These are phyloP conservation scores for Candida ipomoeae DNA, from an alignment of 805 yeast genomes.

Conservation along the genomic window DNA sequence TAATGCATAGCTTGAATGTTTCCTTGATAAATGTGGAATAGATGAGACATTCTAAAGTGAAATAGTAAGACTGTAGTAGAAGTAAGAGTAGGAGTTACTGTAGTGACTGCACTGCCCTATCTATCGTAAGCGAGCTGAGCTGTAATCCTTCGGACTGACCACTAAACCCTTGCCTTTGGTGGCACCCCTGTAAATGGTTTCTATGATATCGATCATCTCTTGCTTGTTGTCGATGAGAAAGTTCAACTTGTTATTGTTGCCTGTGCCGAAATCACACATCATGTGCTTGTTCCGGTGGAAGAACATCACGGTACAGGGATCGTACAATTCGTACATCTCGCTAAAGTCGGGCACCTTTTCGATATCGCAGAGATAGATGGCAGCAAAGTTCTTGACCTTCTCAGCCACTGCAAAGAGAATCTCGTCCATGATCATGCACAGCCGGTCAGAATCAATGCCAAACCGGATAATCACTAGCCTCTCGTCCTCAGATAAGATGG, in stretches of 20 bases:
- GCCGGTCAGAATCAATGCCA: conserved; percentile 72
- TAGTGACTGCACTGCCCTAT: too few relatives aligned
- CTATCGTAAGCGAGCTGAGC: conserved; percentile 22
- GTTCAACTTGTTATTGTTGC: conserved; percentile 91
- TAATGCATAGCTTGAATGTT: neutral
- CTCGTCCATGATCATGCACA: conserved; percentile 91
- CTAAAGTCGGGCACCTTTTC: conserved; percentile 87
- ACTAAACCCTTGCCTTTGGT: conserved; percentile 90
- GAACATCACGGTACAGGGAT: conserved; percentile 90
- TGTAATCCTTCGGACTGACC: conserved; percentile 71
- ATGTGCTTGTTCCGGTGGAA: conserved; percentile 90
- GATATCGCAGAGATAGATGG: conserved; percentile 81
- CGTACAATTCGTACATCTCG: conserved; percentile 83
- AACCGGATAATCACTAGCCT: conserved; percentile 83
- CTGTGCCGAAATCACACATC: conserved; percentile 99
- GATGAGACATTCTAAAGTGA: neutral
- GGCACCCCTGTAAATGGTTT: conserved; percentile 87
- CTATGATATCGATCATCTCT: conserved; percentile 87
- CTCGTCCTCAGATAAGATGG: conserved; percentile 87
- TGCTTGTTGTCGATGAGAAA: conserved; percentile 73
- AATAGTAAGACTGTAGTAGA: neutral
- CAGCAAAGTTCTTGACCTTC: conserved; percentile 83
- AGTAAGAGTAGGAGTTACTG: too few relatives aligned
- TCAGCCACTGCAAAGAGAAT: conserved; percentile 73
- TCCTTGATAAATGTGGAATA: neutral